Base-by-base conservation (phyloP, 352 stramenopile species). In the Globisporangium polare region DNA sequence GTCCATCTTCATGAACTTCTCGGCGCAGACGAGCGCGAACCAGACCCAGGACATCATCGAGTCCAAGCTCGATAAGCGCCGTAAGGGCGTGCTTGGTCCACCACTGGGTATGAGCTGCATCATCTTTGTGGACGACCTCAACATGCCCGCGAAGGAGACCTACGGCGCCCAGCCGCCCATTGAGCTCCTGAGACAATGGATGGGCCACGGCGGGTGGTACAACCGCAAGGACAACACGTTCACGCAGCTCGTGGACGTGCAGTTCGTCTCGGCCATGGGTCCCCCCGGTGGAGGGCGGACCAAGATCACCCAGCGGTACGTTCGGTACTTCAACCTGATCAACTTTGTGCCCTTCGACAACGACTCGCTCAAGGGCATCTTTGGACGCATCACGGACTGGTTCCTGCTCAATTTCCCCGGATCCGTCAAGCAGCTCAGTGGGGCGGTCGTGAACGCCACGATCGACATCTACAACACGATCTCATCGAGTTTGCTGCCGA, bases 41-140 rank as follows among this genome's bases (percentile, higher is more conserved):
- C 89, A 97, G 64, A 98, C 92, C 7, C 92, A 98, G 65, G 90
- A 98, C 51, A 88, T 97, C 43, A 97, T 98, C 53, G 93, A 98
- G 62, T 85, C 75, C 22, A 98, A 98, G 74, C 78, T 98, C 8
- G 90, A 97, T 62, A 98, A 98, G 72, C 81, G 94, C 2, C 88
- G 93, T 13, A 98, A 98, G 60, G 91, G 90, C 6, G 90, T 98
- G 9, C 64, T 98, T 4, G 93, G 91, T 0, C 92, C 93, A 22
- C 90, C 91, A 1, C 69, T 97, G 0, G 93, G 93, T 2, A 90
- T 95, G 61, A 97, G 72, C 49, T 97, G 86, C 43, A 79, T 98
- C 33, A 89, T 98, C 31, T 98, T 98, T 62, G 91, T 98, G 0
- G 92, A 98, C 63, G 93, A 98, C 56, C 74, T 98, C 18, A 98